A percentile compares a stretch with the other conserved stretches of the same genome.
Conservation (phyloP, 306 rosid genomes). For the Cucumis melo region DNA sequence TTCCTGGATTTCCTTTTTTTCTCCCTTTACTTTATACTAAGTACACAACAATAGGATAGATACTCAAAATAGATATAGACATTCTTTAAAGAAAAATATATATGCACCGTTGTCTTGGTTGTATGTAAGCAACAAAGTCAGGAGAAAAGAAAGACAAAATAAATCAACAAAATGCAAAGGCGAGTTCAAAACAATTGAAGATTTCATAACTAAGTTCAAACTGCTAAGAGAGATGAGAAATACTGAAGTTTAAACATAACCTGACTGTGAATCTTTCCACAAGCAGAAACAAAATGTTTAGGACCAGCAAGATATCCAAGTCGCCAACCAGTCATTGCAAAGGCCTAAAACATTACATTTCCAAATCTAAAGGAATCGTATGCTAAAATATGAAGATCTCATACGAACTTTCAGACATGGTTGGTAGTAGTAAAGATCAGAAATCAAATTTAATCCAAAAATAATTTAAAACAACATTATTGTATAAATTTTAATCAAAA, state of each 20-base stretch:
- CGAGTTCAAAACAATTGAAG: not conserved
- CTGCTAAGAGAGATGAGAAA: not conserved
- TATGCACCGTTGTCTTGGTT: not conserved
- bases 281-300: slow-evolving; percentile 72
- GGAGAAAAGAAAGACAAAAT: not conserved
- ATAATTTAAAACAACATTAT: no score
- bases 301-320: slow-evolving; percentile 97
- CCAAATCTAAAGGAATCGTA: not conserved
- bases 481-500: no score
- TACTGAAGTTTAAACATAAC: slow-evolving; percentile 23
- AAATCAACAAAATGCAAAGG: not conserved
- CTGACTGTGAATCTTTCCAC: slow-evolving; percentile 91
- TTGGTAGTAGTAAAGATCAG: not conserved
- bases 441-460: no score
- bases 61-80: not conserved
- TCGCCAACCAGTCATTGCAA: slow-evolving; percentile 99
- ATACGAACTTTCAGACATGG: not conserved
- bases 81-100: not conserved
- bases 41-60: not conserved
- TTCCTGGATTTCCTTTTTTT: not conserved
- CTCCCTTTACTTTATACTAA: not conserved
- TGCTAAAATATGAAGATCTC: not conserved
- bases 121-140: not conserved
- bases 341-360: slow-evolving; percentile 39
- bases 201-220: not conserved